Evolutionary conservation across 768 basidiomycete genomes (phyloP), one percentile per base, ranked within the genome.

Genomic region (Lactifluus rugatus): DNA sequence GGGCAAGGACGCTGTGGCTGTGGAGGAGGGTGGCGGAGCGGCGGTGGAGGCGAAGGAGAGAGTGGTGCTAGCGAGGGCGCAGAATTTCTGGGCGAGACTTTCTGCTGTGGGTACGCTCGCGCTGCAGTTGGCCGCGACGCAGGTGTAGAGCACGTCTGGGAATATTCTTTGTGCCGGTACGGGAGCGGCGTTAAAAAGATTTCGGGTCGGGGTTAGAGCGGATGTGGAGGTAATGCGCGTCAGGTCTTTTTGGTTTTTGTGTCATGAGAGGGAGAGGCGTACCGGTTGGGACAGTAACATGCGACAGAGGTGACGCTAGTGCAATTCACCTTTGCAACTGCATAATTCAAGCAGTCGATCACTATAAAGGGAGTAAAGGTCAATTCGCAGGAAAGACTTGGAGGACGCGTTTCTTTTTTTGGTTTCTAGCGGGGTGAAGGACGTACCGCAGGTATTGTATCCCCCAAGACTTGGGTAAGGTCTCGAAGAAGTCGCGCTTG

Each of bases 31-130:
- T 3, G 41, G 41, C 2, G 66, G 63, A 2, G 70, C 62, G 16
- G 71, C 37, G 13, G 74, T 70, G 66, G 76, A 77, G 1, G 71
- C 62, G 41, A 77, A 66, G 1, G 72, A 69, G 5, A 72, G 68
- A 26, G 69, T 70, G 11, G 69, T 55, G 26, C 68, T 69, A 8
- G 74, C 73, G 50, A 75, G 46, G 19, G 73, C 70, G 64, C 80
- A 81, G 66, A 80, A 80, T 60, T 72, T 70, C 60, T 78, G 73
- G 1, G 78, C 74, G 32, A 81, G 71, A 16, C 57, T 62, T 67
- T 81, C 77, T 5, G 75, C 72, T 4, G 72, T 64, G 16, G 66
- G 26, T 1, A 80, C 62, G 48, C 75, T 72, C 41, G 65, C 48
- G 5, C 73, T 61, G 65, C 79, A 81, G 23, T 64, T 63, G 3